These are phyloP conservation scores for Xylaria intraflava DNA, from an alignment of 495 filamentous ascomycete species.

Conservation along the genomic window DNA sequence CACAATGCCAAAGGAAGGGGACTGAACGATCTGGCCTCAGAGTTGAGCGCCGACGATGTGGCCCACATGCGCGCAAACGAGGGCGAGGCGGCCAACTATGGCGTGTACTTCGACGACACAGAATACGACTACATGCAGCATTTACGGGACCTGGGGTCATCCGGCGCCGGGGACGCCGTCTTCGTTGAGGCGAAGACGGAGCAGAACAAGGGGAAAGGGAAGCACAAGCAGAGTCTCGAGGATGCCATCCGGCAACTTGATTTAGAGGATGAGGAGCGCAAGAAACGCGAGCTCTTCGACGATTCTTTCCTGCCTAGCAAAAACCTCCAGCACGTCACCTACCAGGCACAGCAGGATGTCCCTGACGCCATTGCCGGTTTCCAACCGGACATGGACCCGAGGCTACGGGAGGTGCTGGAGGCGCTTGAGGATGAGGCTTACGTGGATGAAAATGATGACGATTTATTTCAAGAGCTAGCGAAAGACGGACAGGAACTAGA, in stretches of 20 bases:
- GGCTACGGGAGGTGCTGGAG: slow-evolving; percentile 85
- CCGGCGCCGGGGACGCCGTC: slow-evolving; percentile 49
- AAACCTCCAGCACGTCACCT: slow-evolving; percentile 64
- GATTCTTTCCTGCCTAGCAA: slow-evolving; percentile 64
- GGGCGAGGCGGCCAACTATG: slow-evolving; percentile 90
- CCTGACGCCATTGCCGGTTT: slow-evolving; percentile 89
- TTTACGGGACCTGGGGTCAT: slow-evolving; percentile 69
- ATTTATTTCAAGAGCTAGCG: slow-evolving; percentile 73
- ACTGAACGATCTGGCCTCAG: slow-evolving; percentile 65
- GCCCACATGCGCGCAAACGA: slow-evolving; percentile 71
- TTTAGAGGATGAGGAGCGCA: slow-evolving; percentile 42
- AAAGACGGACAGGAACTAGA: slow-evolving; percentile 59
- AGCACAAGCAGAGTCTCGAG: slow-evolving; percentile 62
- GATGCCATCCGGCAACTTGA: slow-evolving; percentile 68
- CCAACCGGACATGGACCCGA: slow-evolving; percentile 96
- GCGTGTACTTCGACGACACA: slow-evolving; percentile 80
- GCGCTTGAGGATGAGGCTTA: slow-evolving; percentile 94
- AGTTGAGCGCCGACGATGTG: slow-evolving; percentile 58
- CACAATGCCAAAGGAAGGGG: slow-evolving; percentile 52
- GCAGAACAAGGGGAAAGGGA: slow-evolving; percentile 60
- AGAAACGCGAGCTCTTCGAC: slow-evolving; percentile 54
- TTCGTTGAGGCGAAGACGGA: slow-evolving; percentile 67
- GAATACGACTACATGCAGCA: slow-evolving; percentile 99
- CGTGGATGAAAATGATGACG: slow-evolving; percentile 82
- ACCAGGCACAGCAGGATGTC: slow-evolving; percentile 89